phyloP scores from a whole-genome alignment of 1,284 basidiomycete genomes.

The Volvariella volvacea region DNA sequence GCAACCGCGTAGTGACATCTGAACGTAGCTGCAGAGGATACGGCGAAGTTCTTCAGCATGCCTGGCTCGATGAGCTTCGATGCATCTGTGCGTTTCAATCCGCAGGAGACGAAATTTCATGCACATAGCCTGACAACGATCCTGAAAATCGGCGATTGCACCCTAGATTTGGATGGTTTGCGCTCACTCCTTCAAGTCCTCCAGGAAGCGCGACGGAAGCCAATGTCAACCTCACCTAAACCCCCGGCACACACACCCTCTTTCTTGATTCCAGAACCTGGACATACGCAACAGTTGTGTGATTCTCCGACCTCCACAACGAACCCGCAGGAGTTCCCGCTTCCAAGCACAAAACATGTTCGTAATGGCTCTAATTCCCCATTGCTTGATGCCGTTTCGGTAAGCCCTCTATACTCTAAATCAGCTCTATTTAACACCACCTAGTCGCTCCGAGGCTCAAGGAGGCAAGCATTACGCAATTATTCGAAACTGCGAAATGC shows the following conservation, averaged over 20 bases:
- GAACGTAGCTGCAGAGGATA: background rate
- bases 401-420: slow-evolving; percentile 15
- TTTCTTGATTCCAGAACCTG: no score
- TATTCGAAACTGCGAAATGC: slow-evolving; percentile 21
- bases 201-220: no score
- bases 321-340: no score
- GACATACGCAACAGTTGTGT: no score
- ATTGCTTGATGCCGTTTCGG: slow-evolving; percentile 42
- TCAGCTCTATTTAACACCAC: no score
- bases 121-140: slow-evolving; percentile 44
- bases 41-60: slow-evolving; percentile 26
- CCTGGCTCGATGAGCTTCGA: slow-evolving; percentile 39
- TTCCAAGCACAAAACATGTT: no score
- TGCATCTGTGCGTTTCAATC: slow-evolving; percentile 50
- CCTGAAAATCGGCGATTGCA: slow-evolving; percentile 40
- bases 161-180: slow-evolving; percentile 27
- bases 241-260: no score
- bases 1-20: background rate
- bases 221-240: no score
- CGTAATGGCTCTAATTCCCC: slow-evolving; percentile 23
- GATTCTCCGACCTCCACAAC: no score
- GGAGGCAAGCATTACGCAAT: no score
- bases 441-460: no score
- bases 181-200: background rate
- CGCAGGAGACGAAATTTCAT: slow-evolving; percentile 47